Percentiles rank a stretch among this genome's conserved stretches.
phyloP scores from a whole-genome alignment of 2,329 filamentous ascomycete species.

The Pseudohalonectria lignicola region DNA sequence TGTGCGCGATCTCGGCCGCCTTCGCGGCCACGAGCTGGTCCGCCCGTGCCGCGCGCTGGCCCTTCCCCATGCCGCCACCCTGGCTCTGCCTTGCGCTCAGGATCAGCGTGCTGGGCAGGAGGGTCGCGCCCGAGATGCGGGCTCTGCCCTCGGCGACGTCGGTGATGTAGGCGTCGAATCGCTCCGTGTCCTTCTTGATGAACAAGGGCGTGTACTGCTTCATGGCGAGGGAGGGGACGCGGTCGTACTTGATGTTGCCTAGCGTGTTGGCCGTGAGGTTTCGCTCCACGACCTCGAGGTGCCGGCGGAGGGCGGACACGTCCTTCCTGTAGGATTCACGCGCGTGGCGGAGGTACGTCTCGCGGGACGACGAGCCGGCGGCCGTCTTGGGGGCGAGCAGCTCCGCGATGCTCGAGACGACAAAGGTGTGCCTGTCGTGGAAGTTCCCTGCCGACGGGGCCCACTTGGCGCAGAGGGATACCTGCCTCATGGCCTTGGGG shows the following conservation, averaged over 20 bases:
- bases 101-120: slow-evolving; percentile 41
- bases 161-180: slow-evolving; percentile 38
- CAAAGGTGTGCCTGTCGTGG: slow-evolving; percentile 47
- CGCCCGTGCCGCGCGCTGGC: not conserved
- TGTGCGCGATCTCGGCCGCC: slow-evolving; percentile 17
- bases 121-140: slow-evolving; percentile 42
- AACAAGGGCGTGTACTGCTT: slow-evolving; percentile 37
- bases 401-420: slow-evolving; percentile 47
- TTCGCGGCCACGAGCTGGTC: slow-evolving; percentile 17
- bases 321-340: slow-evolving; percentile 42
- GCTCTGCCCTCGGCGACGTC: slow-evolving; percentile 34
- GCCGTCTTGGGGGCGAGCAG: slow-evolving; percentile 29
- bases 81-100: slow-evolving; percentile 8
- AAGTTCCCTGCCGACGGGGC: slow-evolving; percentile 41
- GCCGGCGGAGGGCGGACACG: slow-evolving; percentile 38
- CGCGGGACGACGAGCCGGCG: slow-evolving; percentile 22
- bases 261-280: slow-evolving; percentile 33
- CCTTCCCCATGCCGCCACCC: too few relatives aligned
- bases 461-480: slow-evolving; percentile 51
- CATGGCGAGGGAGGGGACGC: slow-evolving; percentile 46
- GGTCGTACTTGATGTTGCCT: slow-evolving; percentile 42
- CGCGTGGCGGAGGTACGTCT: slow-evolving; percentile 40
- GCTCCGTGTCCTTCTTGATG: slow-evolving; percentile 33
- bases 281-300: slow-evolving; percentile 41
- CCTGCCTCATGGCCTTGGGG: slow-evolving; percentile 24